These are phyloP conservation scores for Mucor indicus DNA, from an alignment of 371 early-diverging fungal species.

Conservation along the genomic window DNA sequence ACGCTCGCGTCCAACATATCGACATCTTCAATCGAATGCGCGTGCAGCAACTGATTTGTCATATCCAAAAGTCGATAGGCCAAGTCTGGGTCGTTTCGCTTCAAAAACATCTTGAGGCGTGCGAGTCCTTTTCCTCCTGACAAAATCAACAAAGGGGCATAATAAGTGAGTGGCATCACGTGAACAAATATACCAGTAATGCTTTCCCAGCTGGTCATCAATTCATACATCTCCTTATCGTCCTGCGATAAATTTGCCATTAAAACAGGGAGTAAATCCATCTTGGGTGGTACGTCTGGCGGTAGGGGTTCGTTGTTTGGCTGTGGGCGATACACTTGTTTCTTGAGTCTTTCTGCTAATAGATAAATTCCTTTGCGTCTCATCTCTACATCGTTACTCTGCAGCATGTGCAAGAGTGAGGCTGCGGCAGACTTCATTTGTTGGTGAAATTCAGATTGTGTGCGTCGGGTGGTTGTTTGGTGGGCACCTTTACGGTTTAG, in stretches of 20 bases:
- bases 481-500: conserved; percentile 7
- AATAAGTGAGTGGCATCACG: conserved; percentile 21
- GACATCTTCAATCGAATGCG: too few species aligned
- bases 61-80: conserved; percentile 13
- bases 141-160: conserved; percentile 6
- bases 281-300: conserved; percentile 22
- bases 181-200: conserved; percentile 26
- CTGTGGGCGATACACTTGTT: too few species aligned
- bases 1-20: conserved; percentile 7
- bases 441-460: too few species aligned
- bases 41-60: background rate
- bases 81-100: conserved; percentile 23
- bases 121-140: conserved; percentile 14
- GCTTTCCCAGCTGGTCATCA: conserved; percentile 37
- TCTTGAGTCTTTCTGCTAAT: too few species aligned
- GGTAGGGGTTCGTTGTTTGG: too few species aligned
- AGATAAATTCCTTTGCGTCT: too few species aligned
- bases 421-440: too few species aligned
- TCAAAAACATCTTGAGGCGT: conserved; percentile 25
- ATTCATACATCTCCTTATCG: conserved; percentile 4
- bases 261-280: conserved; percentile 19
- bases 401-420: too few species aligned
- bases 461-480: conserved; percentile 12
- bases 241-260: conserved; percentile 9
- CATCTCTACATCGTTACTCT: too few species aligned